A percentile compares a stretch with the other conserved stretches of the same genome.
phyloP scores from a whole-genome alignment of 2,329 filamentous ascomycete species.

The Fusarium sp. region DNA sequence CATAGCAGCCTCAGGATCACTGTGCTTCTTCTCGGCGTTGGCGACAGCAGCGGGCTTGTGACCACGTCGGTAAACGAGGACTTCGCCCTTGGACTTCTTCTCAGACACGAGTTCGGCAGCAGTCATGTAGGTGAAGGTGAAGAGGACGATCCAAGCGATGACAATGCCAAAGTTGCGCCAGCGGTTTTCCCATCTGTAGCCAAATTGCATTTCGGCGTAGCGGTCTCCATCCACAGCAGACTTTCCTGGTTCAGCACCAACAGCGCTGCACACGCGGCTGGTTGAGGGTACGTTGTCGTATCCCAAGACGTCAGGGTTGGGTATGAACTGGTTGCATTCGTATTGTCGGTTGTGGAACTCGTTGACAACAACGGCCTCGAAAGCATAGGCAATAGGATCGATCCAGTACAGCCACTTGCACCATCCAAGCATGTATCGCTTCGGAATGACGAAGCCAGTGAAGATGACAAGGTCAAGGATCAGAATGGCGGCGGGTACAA shows the following conservation, averaged over 20 bases:
- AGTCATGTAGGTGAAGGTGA: constrained; percentile 72
- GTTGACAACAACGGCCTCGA: constrained; percentile 85
- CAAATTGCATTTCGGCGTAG: constrained; percentile 60
- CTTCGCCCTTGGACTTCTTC: constrained; percentile 80
- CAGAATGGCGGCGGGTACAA: constrained; percentile 49
- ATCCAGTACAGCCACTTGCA: constrained; percentile 87
- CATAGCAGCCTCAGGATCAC: constrained; percentile 69
- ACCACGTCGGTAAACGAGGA: constrained; percentile 80
- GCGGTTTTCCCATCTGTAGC: constrained; percentile 69
- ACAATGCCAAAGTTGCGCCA: constrained; percentile 82
- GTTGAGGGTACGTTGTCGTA: constrained; percentile 45
- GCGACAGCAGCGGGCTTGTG: constrained; percentile 69
- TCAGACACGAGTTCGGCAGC: constrained; percentile 74
- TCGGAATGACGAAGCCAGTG: constrained; percentile 77
- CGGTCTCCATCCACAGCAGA: constrained; percentile 60
- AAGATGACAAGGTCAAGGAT: constrained; percentile 68
- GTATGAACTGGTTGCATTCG: constrained; percentile 62
- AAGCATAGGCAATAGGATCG: constrained; percentile 83
- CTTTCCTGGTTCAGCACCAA: constrained; percentile 62
- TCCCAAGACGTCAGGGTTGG: constrained; percentile 47
- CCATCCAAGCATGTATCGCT: constrained; percentile 81
- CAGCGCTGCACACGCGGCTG: constrained; percentile 61
- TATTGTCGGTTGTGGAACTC: constrained; percentile 80
- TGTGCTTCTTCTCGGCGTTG: constrained; percentile 72
- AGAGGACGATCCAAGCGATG: constrained; percentile 73